Base-by-base conservation (phyloP, 2,329 filamentous ascomycete species). In the Nemania sp. region DNA sequence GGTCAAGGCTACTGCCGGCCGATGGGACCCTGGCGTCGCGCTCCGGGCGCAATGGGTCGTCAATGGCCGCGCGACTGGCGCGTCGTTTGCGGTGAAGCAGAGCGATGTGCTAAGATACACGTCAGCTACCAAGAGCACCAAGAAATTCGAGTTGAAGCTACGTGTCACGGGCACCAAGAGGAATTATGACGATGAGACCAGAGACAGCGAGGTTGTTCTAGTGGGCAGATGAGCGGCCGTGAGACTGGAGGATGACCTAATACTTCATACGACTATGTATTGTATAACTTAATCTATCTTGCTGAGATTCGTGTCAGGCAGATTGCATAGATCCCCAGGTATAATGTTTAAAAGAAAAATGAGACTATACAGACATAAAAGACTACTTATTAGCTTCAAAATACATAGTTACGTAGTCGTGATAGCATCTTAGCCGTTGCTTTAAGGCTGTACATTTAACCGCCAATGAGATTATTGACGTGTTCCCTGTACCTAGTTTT, bases 1-100 rank as follows among this genome's bases (percentile, higher is more conserved):
- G 15, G 49, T 71, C n/a, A 49, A 52, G 24, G 72, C 69, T 6
- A 67, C 55, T 1, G 52, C 70, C 5, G 72, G 72, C 7, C 67
- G 72, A 3, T 73, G 72, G 72, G 72, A 73, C 47, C 71, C 72
- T 5, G 72, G 72, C 1, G 69, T 73, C 5, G n/a, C 10, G 32
- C 62, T 73, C 5, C 32, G 41, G 38, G 72, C 66, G 29, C 69
- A 72, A 62, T 73, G 72, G 72, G 13, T 73, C 20, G 66, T 73
- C 24, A 52, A 73, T 11, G 69, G 68, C 13, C 20, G 26, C 22
- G 53, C 64, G 8, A 69, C 52, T 24, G 72, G 70, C 2, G n/a
- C 26, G 5, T 6, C 63, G 52, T 73, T 73, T 47, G 47, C 62
- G 11, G 71, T 72, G 5, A 53, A 60, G 55, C 72, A 72, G 54